These are phyloP conservation scores for Saccharomycopsis olivae DNA, from an alignment of 805 yeast genomes.

Conservation along the genomic window DNA sequence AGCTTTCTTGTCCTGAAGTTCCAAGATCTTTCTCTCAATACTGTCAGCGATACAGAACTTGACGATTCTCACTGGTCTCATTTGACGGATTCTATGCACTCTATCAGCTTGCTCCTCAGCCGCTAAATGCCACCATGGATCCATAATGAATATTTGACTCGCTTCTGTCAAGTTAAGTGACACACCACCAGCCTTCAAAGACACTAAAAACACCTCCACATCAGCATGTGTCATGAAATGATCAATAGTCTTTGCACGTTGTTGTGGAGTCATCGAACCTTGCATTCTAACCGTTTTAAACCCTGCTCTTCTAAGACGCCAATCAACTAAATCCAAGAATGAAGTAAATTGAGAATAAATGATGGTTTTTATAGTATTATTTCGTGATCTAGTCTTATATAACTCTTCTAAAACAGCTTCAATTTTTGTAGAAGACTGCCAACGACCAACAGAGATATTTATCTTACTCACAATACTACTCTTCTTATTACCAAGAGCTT, in stretches of 20 bases:
- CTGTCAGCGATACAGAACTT: slow-evolving; percentile 93
- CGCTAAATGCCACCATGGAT: slow-evolving; percentile 99
- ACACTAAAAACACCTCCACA: slow-evolving; percentile 89
- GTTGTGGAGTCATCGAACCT: slow-evolving; percentile 95
- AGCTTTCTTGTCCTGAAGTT: slow-evolving; percentile 93
- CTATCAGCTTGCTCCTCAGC: slow-evolving; percentile 98
- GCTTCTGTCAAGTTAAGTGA: slow-evolving; percentile 96
- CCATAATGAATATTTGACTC: slow-evolving; percentile 88
- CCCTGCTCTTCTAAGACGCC: slow-evolving; percentile 93
- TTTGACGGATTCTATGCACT: slow-evolving; percentile 96
- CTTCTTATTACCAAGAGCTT: slow-evolving; percentile 37
- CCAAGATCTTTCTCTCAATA: slow-evolving; percentile 91
- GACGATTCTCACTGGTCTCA: slow-evolving; percentile 85
- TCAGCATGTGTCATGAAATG: slow-evolving; percentile 87
- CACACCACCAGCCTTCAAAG: slow-evolving; percentile 97
- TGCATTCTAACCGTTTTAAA: slow-evolving; percentile 88
- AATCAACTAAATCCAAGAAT: slow-evolving; percentile 91
- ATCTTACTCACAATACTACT: slow-evolving; percentile 76
- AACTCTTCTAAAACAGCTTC: slow-evolving; percentile 94
- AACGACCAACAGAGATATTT: slow-evolving; percentile 64
- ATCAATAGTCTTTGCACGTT: slow-evolving; percentile 82
- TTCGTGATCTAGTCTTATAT: slow-evolving; percentile 75
- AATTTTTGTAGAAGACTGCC: slow-evolving; percentile 93
- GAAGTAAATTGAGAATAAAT: slow-evolving; percentile 96
- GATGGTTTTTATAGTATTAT: slow-evolving; percentile 85